Evolutionary conservation across 768 basidiomycete genomes (phyloP), one percentile per base, ranked within the genome.

Genomic region (Mycena leptocephala): DNA sequence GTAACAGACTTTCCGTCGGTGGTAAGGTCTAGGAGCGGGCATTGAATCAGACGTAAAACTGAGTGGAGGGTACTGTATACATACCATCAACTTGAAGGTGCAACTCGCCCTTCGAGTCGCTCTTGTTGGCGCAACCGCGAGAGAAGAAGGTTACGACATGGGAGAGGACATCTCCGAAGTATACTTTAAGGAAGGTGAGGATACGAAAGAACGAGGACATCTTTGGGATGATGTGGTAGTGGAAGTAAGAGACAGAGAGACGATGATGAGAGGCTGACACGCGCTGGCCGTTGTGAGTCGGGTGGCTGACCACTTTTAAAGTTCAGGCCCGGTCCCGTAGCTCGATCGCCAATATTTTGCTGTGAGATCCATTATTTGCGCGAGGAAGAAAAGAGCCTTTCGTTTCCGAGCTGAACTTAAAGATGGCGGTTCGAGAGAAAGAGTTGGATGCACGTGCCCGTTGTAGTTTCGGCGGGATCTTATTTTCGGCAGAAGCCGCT

Each of bases 281-380:
- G 28, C 43, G 30, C 28, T 3, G 43, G 41, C 14, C 10, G 30
- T 30, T 48, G 32, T 48, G 3, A 14, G 26, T 3, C 5, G 18
- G 18, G 63, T 33, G 63, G 63, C 63, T 64, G 63, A 64, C 35
- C n/a, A n/a, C n/a, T n/a, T n/a, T n/a, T n/a, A n/a, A n/a, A n/a
- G n/a, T n/a, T n/a, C n/a, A n/a, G n/a, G n/a, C n/a, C n/a, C n/a
- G n/a, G n/a, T n/a, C n/a, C n/a, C n/a, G n/a, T n/a, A n/a, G n/a
- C n/a, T n/a, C n/a, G n/a, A n/a, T n/a, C n/a, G n/a, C n/a, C n/a
- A n/a, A n/a, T n/a, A n/a, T n/a, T n/a, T n/a, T n/a, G n/a, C n/a
- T n/a, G n/a, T n/a, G n/a, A n/a, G n/a, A n/a, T n/a, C n/a, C n/a
- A n/a, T n/a, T n/a, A n/a, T n/a, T n/a, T n/a, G n/a, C n/a, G n/a